A percentile compares a stretch with the other conserved stretches of the same genome.
Conservation (phyloP, 2,329 filamentous ascomycete genomes). For the Juglanconis juglandina region DNA sequence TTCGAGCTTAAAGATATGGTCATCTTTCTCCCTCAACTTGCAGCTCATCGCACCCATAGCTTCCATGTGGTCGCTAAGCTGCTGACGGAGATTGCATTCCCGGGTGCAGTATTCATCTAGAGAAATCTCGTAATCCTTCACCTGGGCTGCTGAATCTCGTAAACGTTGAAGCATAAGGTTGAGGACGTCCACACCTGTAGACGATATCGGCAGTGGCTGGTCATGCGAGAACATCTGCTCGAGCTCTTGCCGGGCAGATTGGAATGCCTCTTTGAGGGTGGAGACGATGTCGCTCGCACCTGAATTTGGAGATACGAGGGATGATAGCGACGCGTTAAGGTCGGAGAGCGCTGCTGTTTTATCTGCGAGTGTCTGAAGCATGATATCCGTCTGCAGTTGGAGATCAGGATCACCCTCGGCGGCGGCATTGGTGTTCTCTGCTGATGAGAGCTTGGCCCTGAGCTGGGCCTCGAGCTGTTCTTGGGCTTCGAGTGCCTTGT, state of each 20-base stretch:
- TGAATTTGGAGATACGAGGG: neutral
- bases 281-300: neutral
- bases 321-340: neutral
- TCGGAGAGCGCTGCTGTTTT: slow-evolving; percentile 8
- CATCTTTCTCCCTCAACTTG: neutral
- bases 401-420: slow-evolving; percentile 2
- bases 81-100: neutral
- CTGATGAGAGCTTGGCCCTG: neutral
- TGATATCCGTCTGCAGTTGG: slow-evolving; percentile 14
- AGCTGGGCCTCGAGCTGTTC: neutral
- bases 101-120: neutral
- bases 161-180: neutral
- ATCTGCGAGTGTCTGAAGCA: slow-evolving; percentile 14
- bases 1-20: neutral
- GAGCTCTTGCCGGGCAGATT: slow-evolving; percentile 1
- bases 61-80: neutral
- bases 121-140: neutral
- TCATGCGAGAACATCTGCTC: neutral
- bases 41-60: neutral
- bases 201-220: neutral
- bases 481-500: neutral
- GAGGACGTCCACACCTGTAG: neutral
- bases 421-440: neutral
- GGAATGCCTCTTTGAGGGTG: slow-evolving; percentile 2
- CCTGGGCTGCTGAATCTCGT: neutral